These are phyloP conservation scores for Chrysopogon serrulatus DNA, from an alignment of 176 grass and related monocot genomes.

Conservation along the genomic window DNA sequence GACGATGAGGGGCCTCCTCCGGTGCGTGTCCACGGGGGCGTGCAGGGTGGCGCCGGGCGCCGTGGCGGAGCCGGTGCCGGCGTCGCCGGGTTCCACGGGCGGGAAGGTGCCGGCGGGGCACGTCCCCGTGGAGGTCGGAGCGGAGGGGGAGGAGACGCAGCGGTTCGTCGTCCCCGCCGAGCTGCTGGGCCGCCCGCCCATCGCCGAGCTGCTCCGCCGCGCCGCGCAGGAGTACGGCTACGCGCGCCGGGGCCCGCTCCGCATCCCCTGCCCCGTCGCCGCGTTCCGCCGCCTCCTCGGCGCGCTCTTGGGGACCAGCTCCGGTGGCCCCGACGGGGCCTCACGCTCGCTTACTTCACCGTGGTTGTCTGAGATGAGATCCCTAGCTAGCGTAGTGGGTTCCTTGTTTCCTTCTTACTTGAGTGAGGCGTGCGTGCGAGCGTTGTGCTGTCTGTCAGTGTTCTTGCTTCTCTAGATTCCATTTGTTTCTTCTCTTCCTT, in stretches of 20 bases:
- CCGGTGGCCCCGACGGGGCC: background rate
- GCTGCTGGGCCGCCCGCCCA: slow-evolving; percentile 69
- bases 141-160: slow-evolving; percentile 76
- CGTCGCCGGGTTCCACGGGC: background rate
- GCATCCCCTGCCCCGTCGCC: slow-evolving; percentile 72
- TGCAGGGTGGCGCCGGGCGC: slow-evolving; percentile 37
- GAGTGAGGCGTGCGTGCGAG: slow-evolving; percentile 12
- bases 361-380: slow-evolving; percentile 19
- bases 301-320: slow-evolving; percentile 3
- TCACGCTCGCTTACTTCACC: slow-evolving; percentile 14
- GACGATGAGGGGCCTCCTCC: slow-evolving; percentile 52
- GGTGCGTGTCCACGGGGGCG: slow-evolving; percentile 42
- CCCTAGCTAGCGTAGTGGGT: background rate
- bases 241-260: slow-evolving; percentile 60
- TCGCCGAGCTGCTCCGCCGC: slow-evolving; percentile 62
- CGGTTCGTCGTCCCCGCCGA: slow-evolving; percentile 69
- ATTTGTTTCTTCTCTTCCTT: slow-evolving; percentile 9
- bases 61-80: background rate
- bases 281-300: slow-evolving; percentile 64
- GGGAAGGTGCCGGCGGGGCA: slow-evolving; percentile 66
- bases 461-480: slow-evolving; percentile 23
- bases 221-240: slow-evolving; percentile 95
- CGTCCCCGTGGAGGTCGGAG: slow-evolving; percentile 82
- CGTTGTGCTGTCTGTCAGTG: background rate
- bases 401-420: background rate